These are phyloP conservation scores for Wilcoxina mikolae DNA, from an alignment of 495 filamentous ascomycete genomes.

Conservation along the genomic window DNA sequence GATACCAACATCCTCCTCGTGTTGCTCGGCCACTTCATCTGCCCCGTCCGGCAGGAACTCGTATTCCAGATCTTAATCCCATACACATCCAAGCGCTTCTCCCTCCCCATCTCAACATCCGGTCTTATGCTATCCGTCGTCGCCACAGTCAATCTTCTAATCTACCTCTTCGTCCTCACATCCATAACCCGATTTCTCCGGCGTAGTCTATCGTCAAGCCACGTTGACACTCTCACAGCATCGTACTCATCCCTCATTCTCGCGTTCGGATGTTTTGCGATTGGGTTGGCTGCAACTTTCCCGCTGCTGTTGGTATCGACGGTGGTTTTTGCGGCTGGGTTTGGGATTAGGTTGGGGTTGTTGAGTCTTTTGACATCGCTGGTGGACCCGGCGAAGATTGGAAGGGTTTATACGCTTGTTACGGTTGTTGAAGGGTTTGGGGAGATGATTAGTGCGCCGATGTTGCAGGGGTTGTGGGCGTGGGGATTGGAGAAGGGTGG, in stretches of 20 bases:
- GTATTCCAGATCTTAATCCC: conserved; percentile 14
- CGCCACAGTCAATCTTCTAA: conserved; percentile 3
- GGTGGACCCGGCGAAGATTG: neutral
- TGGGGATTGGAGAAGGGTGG: neutral
- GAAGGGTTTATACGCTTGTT: neutral
- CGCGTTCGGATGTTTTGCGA: neutral
- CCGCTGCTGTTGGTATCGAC: neutral
- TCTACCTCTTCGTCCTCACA: conserved; percentile 1
- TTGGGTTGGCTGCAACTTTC: neutral
- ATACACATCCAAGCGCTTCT: neutral
- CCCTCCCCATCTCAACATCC: conserved; percentile 1
- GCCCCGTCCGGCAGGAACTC: conserved; percentile 8
- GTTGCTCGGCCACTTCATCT: conserved; percentile 6
- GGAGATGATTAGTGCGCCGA: conserved; percentile 6
- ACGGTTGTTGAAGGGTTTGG: conserved; percentile 7
- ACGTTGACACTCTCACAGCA: conserved; percentile 3
- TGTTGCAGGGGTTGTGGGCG: conserved; percentile 3
- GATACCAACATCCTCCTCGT: neutral
- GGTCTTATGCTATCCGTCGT: conserved; percentile 8
- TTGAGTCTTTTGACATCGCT: conserved; percentile 6
- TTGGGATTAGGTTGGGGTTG: conserved; percentile 6
- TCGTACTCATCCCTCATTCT: conserved; percentile 1
- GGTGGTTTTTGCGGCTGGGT: conserved; percentile 4
- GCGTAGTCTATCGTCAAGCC: neutral
- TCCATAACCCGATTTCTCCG: conserved; percentile 1